Evolutionary conservation across 352 stramenopile species (phyloP).

Genomic region (Globisporangium mamillatum): DNA sequence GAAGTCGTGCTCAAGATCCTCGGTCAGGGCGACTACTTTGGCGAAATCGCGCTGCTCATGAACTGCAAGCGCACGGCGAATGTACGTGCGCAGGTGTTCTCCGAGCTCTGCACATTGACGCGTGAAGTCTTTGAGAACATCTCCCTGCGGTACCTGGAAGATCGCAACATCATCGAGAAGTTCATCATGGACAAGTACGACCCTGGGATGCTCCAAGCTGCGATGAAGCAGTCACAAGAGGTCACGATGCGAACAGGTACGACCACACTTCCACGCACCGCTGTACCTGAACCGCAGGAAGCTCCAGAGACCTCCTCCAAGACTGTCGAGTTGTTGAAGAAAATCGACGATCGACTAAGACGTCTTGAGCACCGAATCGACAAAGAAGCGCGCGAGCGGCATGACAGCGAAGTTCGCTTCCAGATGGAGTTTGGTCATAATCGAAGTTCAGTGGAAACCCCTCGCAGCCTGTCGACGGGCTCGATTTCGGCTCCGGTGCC

Average conservation of each 20-base stretch:
- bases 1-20: constrained; percentile 68
- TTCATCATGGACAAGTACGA: constrained; percentile 88
- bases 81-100: constrained; percentile 67
- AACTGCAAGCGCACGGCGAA: constrained; percentile 85
- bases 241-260: constrained; percentile 43
- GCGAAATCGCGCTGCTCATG: constrained; percentile 78
- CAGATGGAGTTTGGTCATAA: constrained; percentile 24
- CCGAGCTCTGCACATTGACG: constrained; percentile 71
- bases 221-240: constrained; percentile 74
- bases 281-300: constrained; percentile 10
- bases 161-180: constrained; percentile 78
- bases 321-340: constrained; percentile 31
- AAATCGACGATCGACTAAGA: constrained; percentile 51
- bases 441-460: constrained; percentile 8
- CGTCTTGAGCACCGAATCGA: constrained; percentile 49
- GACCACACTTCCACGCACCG: constrained; percentile 10
- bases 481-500: background rate
- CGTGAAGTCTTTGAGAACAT: constrained; percentile 78
- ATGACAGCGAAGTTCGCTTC: constrained; percentile 45
- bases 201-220: constrained; percentile 62
- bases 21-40: constrained; percentile 79
- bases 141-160: constrained; percentile 69
- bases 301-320: constrained; percentile 17
- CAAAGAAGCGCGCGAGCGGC: constrained; percentile 41
- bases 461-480: constrained; percentile 9